Conservation (phyloP, 2,329 filamentous ascomycete species). For the Fusarium floridanum region DNA sequence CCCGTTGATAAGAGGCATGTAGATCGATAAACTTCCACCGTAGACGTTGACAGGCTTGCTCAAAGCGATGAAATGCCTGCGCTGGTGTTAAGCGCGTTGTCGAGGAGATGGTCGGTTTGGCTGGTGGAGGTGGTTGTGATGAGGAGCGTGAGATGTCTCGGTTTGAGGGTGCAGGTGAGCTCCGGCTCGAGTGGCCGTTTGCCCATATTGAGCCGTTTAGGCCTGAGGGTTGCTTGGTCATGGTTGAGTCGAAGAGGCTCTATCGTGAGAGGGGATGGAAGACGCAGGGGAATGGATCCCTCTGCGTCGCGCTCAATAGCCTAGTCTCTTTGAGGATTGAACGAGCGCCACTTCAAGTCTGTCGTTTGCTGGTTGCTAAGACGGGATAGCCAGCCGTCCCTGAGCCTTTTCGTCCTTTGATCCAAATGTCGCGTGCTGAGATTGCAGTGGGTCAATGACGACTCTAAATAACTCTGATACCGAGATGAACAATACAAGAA, state of each 20-base stretch:
- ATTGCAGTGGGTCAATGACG: not conserved
- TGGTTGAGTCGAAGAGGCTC: not conserved
- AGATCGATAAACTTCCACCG: slow-evolving; percentile 75
- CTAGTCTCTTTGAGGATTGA: not conserved
- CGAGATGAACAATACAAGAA: not conserved
- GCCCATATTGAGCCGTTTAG: slow-evolving; percentile 46
- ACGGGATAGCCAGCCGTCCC: not conserved
- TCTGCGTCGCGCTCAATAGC: not conserved
- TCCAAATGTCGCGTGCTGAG: not conserved
- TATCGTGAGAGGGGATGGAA: not conserved
- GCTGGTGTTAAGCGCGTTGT: slow-evolving; percentile 43
- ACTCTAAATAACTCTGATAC: not conserved
- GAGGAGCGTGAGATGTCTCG: slow-evolving; percentile 32
- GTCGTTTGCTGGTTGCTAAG: not conserved
- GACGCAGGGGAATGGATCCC: not conserved
- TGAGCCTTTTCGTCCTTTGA: not conserved
- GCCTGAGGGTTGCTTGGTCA: slow-evolving; percentile 36
- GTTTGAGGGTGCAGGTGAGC: slow-evolving; percentile 5
- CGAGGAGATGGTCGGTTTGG: not conserved
- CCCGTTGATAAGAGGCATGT: slow-evolving; percentile 67
- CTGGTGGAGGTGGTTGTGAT: slow-evolving; percentile 12
- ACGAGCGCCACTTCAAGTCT: not conserved
- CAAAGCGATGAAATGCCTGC: slow-evolving; percentile 68
- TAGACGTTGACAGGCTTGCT: slow-evolving; percentile 70
- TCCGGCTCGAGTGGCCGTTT: slow-evolving; percentile 16